phyloP scores from a whole-genome alignment of 306 rosid genomes.

The Carpinus fangiana region DNA sequence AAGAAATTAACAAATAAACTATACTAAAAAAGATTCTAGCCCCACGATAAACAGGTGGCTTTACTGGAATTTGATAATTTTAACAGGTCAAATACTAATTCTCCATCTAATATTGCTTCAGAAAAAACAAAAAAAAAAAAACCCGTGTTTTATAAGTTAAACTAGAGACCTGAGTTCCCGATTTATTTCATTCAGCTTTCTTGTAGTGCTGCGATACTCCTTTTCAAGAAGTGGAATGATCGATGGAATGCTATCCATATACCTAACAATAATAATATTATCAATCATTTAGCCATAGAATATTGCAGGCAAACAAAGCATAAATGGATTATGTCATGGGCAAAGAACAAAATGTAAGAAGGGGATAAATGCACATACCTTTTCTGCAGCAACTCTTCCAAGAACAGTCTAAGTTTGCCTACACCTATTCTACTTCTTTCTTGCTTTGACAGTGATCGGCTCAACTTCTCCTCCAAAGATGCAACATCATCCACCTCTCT shows the following conservation, averaged over 20 bases:
- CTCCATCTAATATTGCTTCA: background rate
- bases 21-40: background rate
- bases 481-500: conserved; percentile 88
- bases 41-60: background rate
- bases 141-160: background rate
- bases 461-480: conserved; percentile 79
- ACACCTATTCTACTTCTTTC: conserved; percentile 94
- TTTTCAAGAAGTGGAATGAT: conserved; percentile 98
- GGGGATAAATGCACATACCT: conserved; percentile 40
- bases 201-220: conserved; percentile 74
- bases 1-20: conserved; percentile 1
- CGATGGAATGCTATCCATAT: conserved; percentile 80
- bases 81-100: background rate
- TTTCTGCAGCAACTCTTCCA: conserved; percentile 87
- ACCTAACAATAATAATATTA: conserved; percentile 56
- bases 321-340: background rate
- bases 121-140: background rate
- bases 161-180: conserved; percentile 75
- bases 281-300: conserved; percentile 28
- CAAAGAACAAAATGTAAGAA: conserved; percentile 5
- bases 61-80: background rate
- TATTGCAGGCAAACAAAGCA: conserved; percentile 12
- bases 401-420: conserved; percentile 76
- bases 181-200: conserved; percentile 72
- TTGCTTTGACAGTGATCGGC: conserved; percentile 68